These are phyloP conservation scores for Tolypocladium album DNA, from an alignment of 2,329 filamentous ascomycete species.

Conservation along the genomic window DNA sequence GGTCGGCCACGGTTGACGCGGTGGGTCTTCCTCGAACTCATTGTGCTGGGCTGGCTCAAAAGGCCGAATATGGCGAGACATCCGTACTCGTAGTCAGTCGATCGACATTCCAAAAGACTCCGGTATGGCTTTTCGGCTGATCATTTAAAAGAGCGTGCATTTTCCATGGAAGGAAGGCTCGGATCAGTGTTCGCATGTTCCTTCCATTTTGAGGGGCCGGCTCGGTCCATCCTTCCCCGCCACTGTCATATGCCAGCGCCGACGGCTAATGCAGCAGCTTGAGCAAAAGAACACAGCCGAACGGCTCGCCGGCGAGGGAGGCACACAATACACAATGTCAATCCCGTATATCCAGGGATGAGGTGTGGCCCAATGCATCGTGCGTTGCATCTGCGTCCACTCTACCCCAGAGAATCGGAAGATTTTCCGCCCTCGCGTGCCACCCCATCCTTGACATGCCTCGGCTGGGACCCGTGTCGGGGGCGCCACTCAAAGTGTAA, in stretches of 20 bases:
- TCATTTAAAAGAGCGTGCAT: neutral
- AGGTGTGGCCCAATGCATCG: neutral
- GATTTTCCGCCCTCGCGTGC: neutral
- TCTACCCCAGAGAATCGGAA: neutral
- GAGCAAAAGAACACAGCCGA: neutral
- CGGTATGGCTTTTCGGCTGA: no score
- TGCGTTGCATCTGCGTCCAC: neutral
- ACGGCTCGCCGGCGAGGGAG: neutral
- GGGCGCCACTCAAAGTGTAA: neutral
- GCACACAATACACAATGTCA: neutral
- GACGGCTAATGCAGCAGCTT: neutral
- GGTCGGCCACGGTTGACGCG: neutral
- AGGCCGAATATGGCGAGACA: neutral
- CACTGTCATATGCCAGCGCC: neutral
- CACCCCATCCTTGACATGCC: neutral
- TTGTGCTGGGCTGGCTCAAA: no score
- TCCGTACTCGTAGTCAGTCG: no score
- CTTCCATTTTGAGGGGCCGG: neutral
- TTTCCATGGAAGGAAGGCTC: neutral
- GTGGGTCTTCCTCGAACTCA: no score
- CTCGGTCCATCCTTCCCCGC: neutral
- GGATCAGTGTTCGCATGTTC: neutral
- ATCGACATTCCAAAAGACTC: neutral
- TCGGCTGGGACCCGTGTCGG: neutral
- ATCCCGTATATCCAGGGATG: neutral